Conservation (phyloP, 805 yeast species). For the Dipodascus geniculatus region DNA sequence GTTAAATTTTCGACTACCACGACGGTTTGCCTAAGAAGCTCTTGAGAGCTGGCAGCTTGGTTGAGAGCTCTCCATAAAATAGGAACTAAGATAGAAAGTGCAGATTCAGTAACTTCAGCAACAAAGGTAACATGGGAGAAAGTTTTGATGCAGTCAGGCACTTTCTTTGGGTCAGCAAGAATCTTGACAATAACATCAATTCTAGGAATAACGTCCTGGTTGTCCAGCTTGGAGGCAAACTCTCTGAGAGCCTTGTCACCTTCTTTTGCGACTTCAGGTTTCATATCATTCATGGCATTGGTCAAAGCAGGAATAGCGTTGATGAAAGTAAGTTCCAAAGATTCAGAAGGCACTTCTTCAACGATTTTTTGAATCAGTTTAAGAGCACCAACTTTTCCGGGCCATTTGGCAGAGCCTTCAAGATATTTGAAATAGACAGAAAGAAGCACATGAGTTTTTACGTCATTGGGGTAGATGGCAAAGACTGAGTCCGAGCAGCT, state of each 20-base stretch:
- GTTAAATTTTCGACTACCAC: conserved; percentile 93
- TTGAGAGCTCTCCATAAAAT: conserved; percentile 81
- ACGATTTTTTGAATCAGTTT: conserved; percentile 60
- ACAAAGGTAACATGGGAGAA: conserved; percentile 92
- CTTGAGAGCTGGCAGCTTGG: conserved; percentile 83
- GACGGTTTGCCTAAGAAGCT: conserved; percentile 92
- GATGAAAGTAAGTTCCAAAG: conserved; percentile 70
- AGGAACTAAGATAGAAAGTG: conserved; percentile 80
- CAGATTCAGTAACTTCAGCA: conserved; percentile 97
- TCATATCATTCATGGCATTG: conserved; percentile 87
- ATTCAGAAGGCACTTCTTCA: conserved; percentile 73
- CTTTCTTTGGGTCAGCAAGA: conserved; percentile 79
- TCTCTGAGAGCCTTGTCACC: conserved; percentile 61
- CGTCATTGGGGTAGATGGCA: conserved; percentile 65
- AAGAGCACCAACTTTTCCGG: conserved; percentile 72
- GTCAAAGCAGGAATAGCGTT: conserved; percentile 75
- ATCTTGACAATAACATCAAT: conserved; percentile 77
- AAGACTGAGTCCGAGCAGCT: conserved; percentile 61
- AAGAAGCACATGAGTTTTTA: conserved; percentile 59
- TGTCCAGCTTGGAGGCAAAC: conserved; percentile 76
- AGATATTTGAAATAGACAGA: conserved; percentile 52
- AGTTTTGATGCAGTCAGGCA: conserved; percentile 79
- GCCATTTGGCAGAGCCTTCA: conserved; percentile 85
- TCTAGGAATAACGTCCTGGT: conserved; percentile 82
- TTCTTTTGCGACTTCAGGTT: conserved; percentile 85